Conservation (phyloP, 1,284 basidiomycete species). For the Ganoderma lingzhi region DNA sequence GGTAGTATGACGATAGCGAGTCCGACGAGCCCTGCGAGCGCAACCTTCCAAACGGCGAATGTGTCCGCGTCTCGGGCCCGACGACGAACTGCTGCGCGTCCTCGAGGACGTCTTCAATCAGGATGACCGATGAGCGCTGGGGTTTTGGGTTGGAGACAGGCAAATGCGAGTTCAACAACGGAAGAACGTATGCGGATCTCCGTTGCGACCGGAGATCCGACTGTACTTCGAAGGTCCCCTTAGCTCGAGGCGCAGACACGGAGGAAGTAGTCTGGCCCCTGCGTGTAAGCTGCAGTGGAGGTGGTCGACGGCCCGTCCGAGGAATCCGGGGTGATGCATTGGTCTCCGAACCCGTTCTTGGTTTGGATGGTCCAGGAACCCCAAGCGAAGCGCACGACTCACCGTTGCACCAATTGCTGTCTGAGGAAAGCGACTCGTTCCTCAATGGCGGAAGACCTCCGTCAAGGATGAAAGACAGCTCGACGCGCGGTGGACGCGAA, state of each 20-base stretch:
- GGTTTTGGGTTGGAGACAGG: background rate
- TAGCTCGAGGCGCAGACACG: constrained; percentile 6
- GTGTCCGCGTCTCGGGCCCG: constrained; percentile 6
- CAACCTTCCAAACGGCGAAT: constrained; percentile 14
- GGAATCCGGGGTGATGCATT: background rate
- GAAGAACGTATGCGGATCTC: constrained; percentile 1
- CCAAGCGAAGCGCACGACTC: background rate
- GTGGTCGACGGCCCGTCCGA: background rate
- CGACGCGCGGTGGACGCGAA: background rate
- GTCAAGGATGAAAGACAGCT: background rate
- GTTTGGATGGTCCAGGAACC: background rate
- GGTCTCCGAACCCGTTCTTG: background rate
- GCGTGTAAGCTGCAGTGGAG: constrained; percentile 12
- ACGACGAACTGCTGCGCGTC: background rate
- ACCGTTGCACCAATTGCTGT: background rate
- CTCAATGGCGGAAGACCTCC: constrained; percentile 4
- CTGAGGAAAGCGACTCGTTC: constrained; percentile 4
- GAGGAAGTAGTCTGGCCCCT: background rate
- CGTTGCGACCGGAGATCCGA: constrained; percentile 5
- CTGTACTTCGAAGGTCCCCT: background rate
- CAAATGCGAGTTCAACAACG: constrained; percentile 6
- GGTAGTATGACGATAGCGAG: background rate
- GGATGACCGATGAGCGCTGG: background rate
- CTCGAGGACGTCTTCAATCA: constrained; percentile 7
- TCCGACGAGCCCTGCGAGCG: constrained; percentile 6